Base-by-base conservation (phyloP, 768 basidiomycete species). In the Leccinum subtestaceum region DNA sequence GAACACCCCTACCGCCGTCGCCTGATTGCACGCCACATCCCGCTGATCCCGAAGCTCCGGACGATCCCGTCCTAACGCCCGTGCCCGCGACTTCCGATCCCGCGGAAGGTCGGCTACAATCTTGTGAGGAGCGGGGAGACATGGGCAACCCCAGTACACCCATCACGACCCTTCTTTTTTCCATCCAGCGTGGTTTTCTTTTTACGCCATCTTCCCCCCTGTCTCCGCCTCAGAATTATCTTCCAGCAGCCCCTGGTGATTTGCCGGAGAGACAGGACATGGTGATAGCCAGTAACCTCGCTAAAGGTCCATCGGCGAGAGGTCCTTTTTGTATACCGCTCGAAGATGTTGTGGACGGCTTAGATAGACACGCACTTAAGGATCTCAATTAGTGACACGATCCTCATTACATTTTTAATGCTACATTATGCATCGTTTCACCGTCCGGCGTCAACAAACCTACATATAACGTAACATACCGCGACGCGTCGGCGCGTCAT, bases 121-220 rank as follows among this genome's bases (percentile, higher is more conserved):
- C 59, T 47, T 55, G 48, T 47, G 56, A 57, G 12, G 57, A 49
- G 15, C 55, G 55, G 7, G 47, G 52, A 19, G 51, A 55, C n/a
- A 47, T 45, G 0, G 55, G 34, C 12, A 34, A 59, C 29, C 72
- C 72, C 4, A 82, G 77, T 60, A 89, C 88, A 31, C 88, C 88
- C 2, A 89, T 89, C 51, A 87, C 88, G 7, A 76, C 82, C 9
- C 78, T 89, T 31, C 72, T 86, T 48, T 75, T 78, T 15, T 73
- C 86, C 3, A 89, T 89, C 56, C 81, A 89, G 62, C 81, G 78
- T 15, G 88, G 87, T 32, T 89, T 89, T 70, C 70, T 85, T n/a
- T 80, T 83, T 63, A 84, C 86, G 4, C 87, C 86, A 15, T 77
- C 76, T n/a, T 78, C 82, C 1, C 84, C 85, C 2, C 75, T 87